Base-by-base conservation (phyloP, 345 rosid species). In the Camelina hispida region DNA sequence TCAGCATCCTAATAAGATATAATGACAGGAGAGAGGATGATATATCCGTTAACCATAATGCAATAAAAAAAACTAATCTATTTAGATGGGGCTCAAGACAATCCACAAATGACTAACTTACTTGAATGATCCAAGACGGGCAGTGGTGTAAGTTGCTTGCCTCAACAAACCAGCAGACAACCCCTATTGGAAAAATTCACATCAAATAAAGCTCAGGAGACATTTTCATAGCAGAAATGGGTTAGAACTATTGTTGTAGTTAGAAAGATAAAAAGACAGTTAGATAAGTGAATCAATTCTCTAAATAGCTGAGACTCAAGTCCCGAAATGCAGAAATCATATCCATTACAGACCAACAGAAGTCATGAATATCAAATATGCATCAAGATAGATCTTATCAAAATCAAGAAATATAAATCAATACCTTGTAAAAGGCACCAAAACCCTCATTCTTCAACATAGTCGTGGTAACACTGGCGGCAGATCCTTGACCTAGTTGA, bases 101-200 rank as follows among this genome's bases (percentile, higher is more conserved):
- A 74, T 18, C 22, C 68, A 71, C 34, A 22, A 80, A 43, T 52
- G 43, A 46, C 25, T 17, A 34, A 25, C 88, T 86, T 79, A 95
- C 99, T 73, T 90, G 85, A 95, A 95, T 62, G 99, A 82, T 73
- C 99, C 99, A 71, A 95, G 97, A 34, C 99, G 89, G 12, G 99
- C 99, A 22, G 99, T 95, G 55, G 99, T 90, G 77, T 89, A 95
- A 40, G 99, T 95, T 68, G 98, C 99, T 85, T 95, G 99, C 82
- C 99, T 90, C 35, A 95, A 84, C 47, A 95, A 79, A 73, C 99
- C 99, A 67, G 99, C 99, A 32, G 94, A 85, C 15, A 95, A 81
- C 15, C 99, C 99, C 99, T 92, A 83, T 47, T n/a, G 50, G 0
- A 58, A 72, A 68, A 51, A 11, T 6, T 22, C 2, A 62, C 37